Conservation (phyloP, 1,284 basidiomycete species). For the Sanghuangporus baumii region DNA sequence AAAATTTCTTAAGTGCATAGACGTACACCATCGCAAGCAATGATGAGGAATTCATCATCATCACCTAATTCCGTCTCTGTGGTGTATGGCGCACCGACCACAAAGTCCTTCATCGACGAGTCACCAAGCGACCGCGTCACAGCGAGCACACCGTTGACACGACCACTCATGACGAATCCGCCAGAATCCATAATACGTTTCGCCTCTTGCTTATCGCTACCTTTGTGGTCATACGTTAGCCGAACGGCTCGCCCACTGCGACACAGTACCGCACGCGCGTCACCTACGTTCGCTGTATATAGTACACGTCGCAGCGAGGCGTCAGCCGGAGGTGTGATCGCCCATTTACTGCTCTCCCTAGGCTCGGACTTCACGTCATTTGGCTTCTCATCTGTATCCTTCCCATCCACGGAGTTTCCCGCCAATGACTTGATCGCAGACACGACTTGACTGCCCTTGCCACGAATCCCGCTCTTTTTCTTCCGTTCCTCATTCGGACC, state of each 20-base stretch:
- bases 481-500: constrained; percentile 19
- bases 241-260: constrained; percentile 88
- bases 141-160: constrained; percentile 94
- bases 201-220: constrained; percentile 93
- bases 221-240: constrained; percentile 98
- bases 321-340: constrained; percentile 42
- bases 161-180: constrained; percentile 97
- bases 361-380: constrained; percentile 24
- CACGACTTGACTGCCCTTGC: constrained; percentile 8
- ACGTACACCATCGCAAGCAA: constrained; percentile 96
- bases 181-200: constrained; percentile 97
- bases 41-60: constrained; percentile 91
- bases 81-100: constrained; percentile 96
- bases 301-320: constrained; percentile 63
- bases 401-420: not conserved
- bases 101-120: constrained; percentile 99
- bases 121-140: constrained; percentile 97
- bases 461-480: not conserved
- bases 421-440: constrained; percentile 7
- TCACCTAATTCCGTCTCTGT: constrained; percentile 91
- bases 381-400: not conserved
- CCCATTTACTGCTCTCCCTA: constrained; percentile 23
- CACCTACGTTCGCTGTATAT: constrained; percentile 96
- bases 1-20: not conserved
- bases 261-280: constrained; percentile 85